Evolutionary conservation across 1,284 basidiomycete genomes (phyloP).

Genomic region (Chondrostereum purpureum): DNA sequence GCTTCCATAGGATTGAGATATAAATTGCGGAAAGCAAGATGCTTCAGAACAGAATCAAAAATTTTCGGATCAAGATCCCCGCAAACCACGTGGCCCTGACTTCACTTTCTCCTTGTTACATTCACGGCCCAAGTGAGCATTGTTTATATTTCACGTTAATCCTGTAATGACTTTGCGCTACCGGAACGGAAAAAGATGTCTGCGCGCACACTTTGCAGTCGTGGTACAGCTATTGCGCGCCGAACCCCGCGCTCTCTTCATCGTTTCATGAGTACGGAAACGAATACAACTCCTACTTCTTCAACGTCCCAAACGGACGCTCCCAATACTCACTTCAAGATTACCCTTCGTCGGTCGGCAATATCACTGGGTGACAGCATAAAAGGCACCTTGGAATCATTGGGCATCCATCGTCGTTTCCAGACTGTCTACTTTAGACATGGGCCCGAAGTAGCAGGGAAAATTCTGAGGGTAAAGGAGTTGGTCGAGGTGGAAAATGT

Average conservation of each 20-base stretch:
- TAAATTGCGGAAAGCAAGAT: no score
- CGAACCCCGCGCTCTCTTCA: background rate
- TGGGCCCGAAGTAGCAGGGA: slow-evolving; percentile 69
- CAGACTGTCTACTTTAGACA: slow-evolving; percentile 79
- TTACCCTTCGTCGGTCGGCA: slow-evolving; percentile 77
- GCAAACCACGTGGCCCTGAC: background rate
- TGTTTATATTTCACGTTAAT: no score
- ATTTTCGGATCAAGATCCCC: no score
- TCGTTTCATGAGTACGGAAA: background rate
- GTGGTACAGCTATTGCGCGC: background rate
- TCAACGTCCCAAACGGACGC: background rate
- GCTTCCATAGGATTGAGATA: slow-evolving; percentile 9
- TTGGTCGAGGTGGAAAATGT: slow-evolving; percentile 84
- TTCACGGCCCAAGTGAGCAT: background rate
- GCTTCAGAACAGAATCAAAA: no score
- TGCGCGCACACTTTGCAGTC: background rate
- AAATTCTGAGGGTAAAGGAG: slow-evolving; percentile 80
- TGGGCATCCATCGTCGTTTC: slow-evolving; percentile 74
- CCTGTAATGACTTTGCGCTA: no score
- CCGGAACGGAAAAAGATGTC: no score
- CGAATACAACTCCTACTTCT: background rate
- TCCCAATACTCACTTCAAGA: slow-evolving; percentile 69
- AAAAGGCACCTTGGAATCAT: slow-evolving; percentile 66
- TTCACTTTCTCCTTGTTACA: background rate
- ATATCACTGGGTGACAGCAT: slow-evolving; percentile 71